These are phyloP conservation scores for Vigna unguiculata DNA, from an alignment of 306 rosid species.

Conservation along the genomic window DNA sequence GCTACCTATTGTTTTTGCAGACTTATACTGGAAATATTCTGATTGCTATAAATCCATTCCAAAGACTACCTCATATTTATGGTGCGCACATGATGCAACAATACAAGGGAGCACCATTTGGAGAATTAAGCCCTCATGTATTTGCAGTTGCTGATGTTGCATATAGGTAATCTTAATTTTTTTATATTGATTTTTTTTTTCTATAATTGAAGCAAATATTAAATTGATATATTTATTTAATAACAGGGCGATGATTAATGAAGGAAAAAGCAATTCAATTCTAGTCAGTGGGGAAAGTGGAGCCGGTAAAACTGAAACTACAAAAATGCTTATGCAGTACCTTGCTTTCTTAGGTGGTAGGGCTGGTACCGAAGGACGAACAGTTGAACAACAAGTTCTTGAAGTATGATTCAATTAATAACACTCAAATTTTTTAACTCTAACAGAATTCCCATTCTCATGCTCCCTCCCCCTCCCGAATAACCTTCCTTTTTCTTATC, in stretches of 20 bases:
- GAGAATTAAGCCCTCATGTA: slow-evolving; percentile 97
- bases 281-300: slow-evolving; percentile 99
- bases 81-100: slow-evolving; percentile 97
- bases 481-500: slow-evolving; percentile 23
- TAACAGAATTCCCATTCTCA: slow-evolving; percentile 26
- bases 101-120: slow-evolving; percentile 97
- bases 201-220: slow-evolving; percentile 37
- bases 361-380: slow-evolving; percentile 92
- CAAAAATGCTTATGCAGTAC: slow-evolving; percentile 96
- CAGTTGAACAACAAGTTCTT: slow-evolving; percentile 99
- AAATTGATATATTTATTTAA: slow-evolving; percentile 36
- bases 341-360: slow-evolving; percentile 97
- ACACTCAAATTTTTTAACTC: slow-evolving; percentile 34
- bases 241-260: slow-evolving; percentile 91
- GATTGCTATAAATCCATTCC: slow-evolving; percentile 98
- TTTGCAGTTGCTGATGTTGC: slow-evolving; percentile 99
- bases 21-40: slow-evolving; percentile 98
- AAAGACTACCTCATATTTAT: slow-evolving; percentile 92
- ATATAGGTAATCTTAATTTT: slow-evolving; percentile 67
- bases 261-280: slow-evolving; percentile 94
- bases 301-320: slow-evolving; percentile 99
- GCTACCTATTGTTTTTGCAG: slow-evolving; percentile 56
- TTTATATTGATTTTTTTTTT: slow-evolving; percentile 37
- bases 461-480: slow-evolving; percentile 8
- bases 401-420: slow-evolving; percentile 67